A percentile compares a stretch with the other conserved stretches of the same genome.
phyloP scores from a whole-genome alignment of 768 basidiomycete species.

The Mycena capillaripes region DNA sequence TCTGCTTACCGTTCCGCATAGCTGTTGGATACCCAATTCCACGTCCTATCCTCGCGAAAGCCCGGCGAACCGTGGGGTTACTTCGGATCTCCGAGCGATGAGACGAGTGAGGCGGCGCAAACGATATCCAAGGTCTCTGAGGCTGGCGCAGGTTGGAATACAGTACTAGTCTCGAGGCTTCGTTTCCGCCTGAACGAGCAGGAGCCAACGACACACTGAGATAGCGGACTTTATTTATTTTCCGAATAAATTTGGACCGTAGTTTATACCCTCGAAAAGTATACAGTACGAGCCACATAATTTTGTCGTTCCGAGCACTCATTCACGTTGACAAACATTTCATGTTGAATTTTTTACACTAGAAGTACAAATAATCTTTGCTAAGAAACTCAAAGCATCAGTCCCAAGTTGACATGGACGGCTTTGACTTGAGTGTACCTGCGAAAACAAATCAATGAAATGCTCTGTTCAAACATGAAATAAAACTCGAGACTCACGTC shows the following conservation, averaged over 20 bases:
- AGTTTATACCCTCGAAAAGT: too few species aligned
- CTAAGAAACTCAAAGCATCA: constrained; percentile 7
- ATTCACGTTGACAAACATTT: not conserved
- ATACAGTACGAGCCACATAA: too few species aligned
- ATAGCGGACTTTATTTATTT: too few species aligned
- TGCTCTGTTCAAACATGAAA: not conserved
- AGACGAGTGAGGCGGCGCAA: not conserved
- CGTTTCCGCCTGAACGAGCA: constrained; percentile 15
- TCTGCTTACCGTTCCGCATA: not conserved
- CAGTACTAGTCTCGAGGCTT: constrained; percentile 25
- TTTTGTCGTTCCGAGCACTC: too few species aligned
- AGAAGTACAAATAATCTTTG: not conserved
- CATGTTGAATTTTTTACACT: not conserved
- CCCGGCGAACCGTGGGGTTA: constrained; percentile 21
- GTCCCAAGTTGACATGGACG: constrained; percentile 73
- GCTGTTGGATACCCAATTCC: constrained; percentile 5
- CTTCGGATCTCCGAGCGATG: not conserved
- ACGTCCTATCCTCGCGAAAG: constrained; percentile 6
- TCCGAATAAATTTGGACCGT: too few species aligned
- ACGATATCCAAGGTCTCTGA: constrained; percentile 11
- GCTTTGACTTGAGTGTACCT: constrained; percentile 80
- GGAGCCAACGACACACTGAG: constrained; percentile 15
- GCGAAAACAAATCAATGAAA: constrained; percentile 12
- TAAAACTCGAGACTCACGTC: constrained; percentile 55
- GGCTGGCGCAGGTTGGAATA: not conserved